Conservation (phyloP, 2,329 filamentous ascomycete species). For the Colletotrichum abscissum region DNA sequence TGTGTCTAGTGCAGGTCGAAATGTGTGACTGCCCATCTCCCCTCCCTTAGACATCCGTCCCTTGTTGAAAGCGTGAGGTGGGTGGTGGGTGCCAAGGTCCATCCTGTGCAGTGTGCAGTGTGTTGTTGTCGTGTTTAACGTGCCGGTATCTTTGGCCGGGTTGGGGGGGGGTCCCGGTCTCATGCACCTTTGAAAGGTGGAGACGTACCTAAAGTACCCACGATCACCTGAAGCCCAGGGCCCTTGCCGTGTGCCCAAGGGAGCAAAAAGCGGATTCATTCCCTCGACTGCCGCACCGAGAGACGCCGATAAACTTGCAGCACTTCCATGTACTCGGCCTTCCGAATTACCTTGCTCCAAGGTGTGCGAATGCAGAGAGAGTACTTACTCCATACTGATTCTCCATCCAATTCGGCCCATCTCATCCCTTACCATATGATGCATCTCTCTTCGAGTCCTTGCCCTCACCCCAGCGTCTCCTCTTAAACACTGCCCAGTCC, state of each 20-base stretch:
- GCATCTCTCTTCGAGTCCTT: too few relatives aligned
- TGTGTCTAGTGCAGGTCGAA: neutral
- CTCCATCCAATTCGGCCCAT: neutral
- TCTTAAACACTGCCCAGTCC: neutral
- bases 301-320: neutral
- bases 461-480: neutral
- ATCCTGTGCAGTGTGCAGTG: neutral
- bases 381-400: neutral
- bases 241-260: neutral
- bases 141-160: conserved; percentile 15
- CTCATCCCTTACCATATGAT: neutral
- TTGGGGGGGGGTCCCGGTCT: neutral
- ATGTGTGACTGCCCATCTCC: neutral
- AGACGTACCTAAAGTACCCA: neutral
- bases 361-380: neutral
- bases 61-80: neutral
- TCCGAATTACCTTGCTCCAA: neutral
- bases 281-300: neutral
- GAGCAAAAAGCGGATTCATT: neutral
- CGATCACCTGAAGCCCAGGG: neutral
- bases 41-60: neutral
- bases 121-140: neutral
- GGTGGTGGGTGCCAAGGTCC: neutral
- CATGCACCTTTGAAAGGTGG: conserved; percentile 19
- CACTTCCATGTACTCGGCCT: neutral